Conservation (phyloP, 176 grass and related monocot species). For the Oryza brachyantha region DNA sequence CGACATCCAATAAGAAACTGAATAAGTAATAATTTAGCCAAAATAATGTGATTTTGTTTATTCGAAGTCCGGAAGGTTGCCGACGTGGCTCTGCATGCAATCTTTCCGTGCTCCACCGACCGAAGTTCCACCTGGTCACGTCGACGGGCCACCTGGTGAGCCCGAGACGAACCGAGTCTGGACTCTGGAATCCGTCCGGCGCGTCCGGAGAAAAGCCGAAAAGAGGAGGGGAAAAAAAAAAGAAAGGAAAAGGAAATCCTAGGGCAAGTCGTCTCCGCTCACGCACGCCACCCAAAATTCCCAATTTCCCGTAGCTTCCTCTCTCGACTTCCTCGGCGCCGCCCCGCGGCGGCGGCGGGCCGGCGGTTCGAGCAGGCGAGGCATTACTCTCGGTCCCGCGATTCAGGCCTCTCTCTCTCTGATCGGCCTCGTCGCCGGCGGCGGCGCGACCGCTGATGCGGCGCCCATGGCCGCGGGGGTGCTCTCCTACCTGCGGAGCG, state of each 20-base stretch:
- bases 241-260: constrained; percentile 22
- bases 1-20: too few relatives aligned
- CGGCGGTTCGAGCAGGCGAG: not conserved
- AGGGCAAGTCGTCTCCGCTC: constrained; percentile 28
- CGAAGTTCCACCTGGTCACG: too few relatives aligned
- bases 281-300: constrained; percentile 35
- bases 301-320: not conserved
- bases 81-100: too few relatives aligned
- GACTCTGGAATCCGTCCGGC: constrained; percentile 1
- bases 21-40: too few relatives aligned
- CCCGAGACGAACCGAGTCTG: not conserved
- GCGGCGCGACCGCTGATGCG: constrained; percentile 31
- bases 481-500: constrained; percentile 46
- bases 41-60: too few relatives aligned
- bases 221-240: not conserved
- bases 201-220: not conserved
- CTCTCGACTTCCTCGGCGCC: not conserved
- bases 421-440: constrained; percentile 1
- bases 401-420: not conserved
- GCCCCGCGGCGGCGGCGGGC: constrained; percentile 10
- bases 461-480: constrained; percentile 60
- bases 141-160: not conserved
- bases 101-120: too few relatives aligned
- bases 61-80: too few relatives aligned
- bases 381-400: not conserved